These are phyloP conservation scores for Triticum turgidum DNA, from an alignment of 176 grass and related monocot species.

Conservation along the genomic window DNA sequence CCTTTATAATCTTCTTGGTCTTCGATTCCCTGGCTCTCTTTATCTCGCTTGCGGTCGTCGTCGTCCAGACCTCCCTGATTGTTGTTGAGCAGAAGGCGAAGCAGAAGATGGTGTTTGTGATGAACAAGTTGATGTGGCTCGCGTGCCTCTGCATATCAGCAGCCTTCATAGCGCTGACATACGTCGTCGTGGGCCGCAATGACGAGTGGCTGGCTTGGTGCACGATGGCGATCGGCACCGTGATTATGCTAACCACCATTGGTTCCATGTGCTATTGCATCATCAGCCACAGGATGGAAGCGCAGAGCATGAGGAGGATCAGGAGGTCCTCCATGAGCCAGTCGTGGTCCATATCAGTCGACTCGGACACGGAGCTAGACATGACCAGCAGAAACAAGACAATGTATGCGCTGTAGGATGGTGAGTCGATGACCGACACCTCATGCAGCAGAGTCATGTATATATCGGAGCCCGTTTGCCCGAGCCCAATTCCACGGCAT, in stretches of 20 bases:
- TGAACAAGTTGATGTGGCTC: conserved; percentile 98
- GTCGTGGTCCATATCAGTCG: conserved; percentile 62
- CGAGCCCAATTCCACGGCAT: conserved; percentile 25
- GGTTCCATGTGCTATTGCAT: conserved; percentile 90
- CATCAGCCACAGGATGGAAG: conserved; percentile 77
- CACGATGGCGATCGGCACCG: conserved; percentile 80
- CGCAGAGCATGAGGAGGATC: conserved; percentile 82
- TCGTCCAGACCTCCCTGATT: conserved; percentile 91
- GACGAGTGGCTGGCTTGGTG: conserved; percentile 87
- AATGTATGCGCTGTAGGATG: conserved; percentile 78
- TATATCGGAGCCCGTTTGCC: conserved; percentile 46
- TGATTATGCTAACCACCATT: conserved; percentile 75
- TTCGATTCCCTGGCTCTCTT: conserved; percentile 89
- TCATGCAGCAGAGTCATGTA: conserved; percentile 23
- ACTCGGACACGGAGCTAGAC: conserved; percentile 63
- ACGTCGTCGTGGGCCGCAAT: conserved; percentile 66
- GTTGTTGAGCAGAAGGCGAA: conserved; percentile 96
- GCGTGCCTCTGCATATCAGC: conserved; percentile 85
- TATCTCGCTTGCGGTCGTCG: conserved; percentile 79
- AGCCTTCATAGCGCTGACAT: conserved; percentile 89
- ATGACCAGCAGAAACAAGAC: conserved; percentile 82
- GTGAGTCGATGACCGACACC: not conserved
- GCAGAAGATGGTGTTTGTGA: conserved; percentile 94
- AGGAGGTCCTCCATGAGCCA: conserved; percentile 66
- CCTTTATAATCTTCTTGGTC: conserved; percentile 85